Evolutionary conservation across 352 stramenopile species (phyloP), one percentile per base, ranked within the genome.

Genomic region (Pythium volutum): DNA sequence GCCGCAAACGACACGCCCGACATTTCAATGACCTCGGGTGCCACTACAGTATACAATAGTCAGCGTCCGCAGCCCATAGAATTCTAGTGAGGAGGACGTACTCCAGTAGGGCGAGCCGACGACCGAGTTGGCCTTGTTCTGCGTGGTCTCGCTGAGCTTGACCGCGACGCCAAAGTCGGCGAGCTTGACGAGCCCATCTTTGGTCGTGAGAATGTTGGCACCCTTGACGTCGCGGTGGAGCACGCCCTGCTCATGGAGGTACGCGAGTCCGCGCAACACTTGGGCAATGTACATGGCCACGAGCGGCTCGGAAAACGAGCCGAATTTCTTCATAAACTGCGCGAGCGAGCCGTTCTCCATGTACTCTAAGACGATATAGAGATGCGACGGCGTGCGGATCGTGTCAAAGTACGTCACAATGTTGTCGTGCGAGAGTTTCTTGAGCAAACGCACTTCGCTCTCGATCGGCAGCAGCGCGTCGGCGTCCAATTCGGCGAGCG

Each of bases 1-100:
- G 93, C 97, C 14, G 89, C 86, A 25, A 94, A 91, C 0, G 91
- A 97, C 64, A 87, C 90, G 9, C 88, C 88, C 18, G 87, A 80
- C 91, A 98, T 98, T 62, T 98, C 90, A 54, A 98, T 98, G 38
- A 98, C 92, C 71, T 98, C 95, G 0, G 95, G 95, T 7, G 95
- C 95, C 92, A 98, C 86, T 95, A 46, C 1, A 58, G 23, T 61
- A 49, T 20, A 71, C 18, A 62, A 43, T 16, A 10, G 23, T 2
- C 16, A 14, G 1, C 29, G 20, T 16, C 36, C 4, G n/a, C 23
- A 14, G 49, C 18, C 7, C 27, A 41, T 38, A 53, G 18, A 11
- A n/a, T 26, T 16, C 50, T 15, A 59, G 6, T 50, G 49, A 55
- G 11, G n/a, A 51, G 34, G 15, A 70, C 76, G 23, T 67, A 95